A percentile compares a stretch with the other conserved stretches of the same genome.
Evolutionary conservation across 768 basidiomycete species (phyloP).

Genomic region (Chalciporus pseudorubinellus): DNA sequence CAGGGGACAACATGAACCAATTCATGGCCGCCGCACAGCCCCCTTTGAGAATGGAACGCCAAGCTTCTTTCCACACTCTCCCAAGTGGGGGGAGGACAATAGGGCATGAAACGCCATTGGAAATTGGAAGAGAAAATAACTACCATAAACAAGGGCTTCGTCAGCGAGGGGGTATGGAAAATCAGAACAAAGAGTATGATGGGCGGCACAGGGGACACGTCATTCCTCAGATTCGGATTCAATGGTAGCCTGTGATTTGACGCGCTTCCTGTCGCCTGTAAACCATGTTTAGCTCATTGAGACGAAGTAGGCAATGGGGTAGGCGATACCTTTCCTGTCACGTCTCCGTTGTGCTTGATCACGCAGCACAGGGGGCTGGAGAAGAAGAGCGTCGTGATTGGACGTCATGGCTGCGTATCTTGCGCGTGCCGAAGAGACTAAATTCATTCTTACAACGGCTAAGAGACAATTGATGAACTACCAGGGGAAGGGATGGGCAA

Average conservation of each 20-base stretch:
- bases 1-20: background rate
- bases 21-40: background rate
- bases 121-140: too few species aligned
- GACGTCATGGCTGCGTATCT: constrained; percentile 38
- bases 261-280: background rate
- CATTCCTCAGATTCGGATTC: background rate
- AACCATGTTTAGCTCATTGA: too few species aligned
- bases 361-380: background rate
- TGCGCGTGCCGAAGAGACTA: constrained; percentile 21
- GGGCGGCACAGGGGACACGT: background rate
- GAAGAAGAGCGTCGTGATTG: background rate
- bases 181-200: background rate
- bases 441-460: constrained; percentile 18
- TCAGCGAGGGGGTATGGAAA: background rate
- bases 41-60: background rate
- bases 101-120: too few species aligned
- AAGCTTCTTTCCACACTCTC: background rate
- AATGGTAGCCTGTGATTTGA: background rate
- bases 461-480: constrained; percentile 2
- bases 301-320: too few species aligned
- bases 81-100: background rate
- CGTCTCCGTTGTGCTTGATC: background rate
- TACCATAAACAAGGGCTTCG: background rate
- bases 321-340: background rate
- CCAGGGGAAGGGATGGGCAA: background rate